Evolutionary conservation across 148 eudicot genomes (phyloP).

Genomic region (Polygonum maritimum): DNA sequence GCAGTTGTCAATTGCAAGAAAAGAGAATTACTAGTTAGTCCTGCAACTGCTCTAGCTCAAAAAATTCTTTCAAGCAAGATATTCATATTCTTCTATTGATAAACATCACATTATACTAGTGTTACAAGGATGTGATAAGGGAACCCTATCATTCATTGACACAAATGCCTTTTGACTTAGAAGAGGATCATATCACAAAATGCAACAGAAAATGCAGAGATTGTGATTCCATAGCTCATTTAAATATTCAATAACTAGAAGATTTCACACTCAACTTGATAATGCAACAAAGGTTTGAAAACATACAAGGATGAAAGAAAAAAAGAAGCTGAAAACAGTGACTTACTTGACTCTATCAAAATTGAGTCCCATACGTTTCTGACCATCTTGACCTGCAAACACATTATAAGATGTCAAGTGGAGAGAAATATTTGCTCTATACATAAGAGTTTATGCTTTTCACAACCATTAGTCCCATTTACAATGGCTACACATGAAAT

Average conservation of each 20-base stretch:
- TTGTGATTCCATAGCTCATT: background rate
- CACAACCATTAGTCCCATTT: background rate
- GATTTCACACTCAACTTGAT: background rate
- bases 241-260: background rate
- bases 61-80: background rate
- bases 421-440: background rate
- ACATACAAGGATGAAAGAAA: background rate
- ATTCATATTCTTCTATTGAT: background rate
- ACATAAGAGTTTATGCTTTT: background rate
- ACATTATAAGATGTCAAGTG: conserved; percentile 13
- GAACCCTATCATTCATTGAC: background rate
- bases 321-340: background rate
- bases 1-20: background rate
- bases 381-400: conserved; percentile 79
- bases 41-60: background rate
- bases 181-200: background rate
- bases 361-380: conserved; percentile 87
- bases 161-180: background rate
- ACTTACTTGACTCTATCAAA: conserved; percentile 93
- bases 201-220: background rate
- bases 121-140: background rate
- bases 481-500: background rate
- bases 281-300: background rate
- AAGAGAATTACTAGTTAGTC: background rate
- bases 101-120: background rate